These are phyloP conservation scores for Nakazawaea anatomiae DNA, from an alignment of 805 yeast genomes.

Conservation along the genomic window DNA sequence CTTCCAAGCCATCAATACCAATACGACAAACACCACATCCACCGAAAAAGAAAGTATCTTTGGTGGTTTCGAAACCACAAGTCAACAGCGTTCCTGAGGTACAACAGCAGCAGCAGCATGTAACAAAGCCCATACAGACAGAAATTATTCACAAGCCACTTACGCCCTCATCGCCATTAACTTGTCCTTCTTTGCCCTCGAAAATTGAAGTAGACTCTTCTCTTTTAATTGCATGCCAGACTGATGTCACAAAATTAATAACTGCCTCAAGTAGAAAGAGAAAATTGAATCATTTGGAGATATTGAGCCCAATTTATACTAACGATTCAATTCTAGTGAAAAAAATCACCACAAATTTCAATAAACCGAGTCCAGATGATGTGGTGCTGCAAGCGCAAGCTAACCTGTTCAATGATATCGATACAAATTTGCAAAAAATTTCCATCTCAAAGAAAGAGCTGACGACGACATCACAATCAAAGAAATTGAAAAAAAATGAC, in stretches of 20 bases:
- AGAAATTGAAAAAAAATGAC: constrained; percentile 23
- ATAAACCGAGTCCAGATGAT: constrained; percentile 82
- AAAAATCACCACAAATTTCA: constrained; percentile 48
- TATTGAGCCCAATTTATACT: constrained; percentile 25
- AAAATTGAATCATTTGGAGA: constrained; percentile 3
- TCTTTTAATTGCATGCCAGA: background rate
- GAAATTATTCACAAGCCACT: too few species aligned
- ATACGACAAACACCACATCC: background rate
- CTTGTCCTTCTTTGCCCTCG: background rate
- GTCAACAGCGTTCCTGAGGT: background rate
- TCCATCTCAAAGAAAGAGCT: background rate
- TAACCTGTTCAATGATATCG: constrained; percentile 19
- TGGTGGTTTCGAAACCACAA: background rate
- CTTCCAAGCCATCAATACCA: background rate
- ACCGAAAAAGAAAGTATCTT: background rate
- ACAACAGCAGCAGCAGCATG: too few species aligned
- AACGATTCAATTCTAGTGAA: constrained; percentile 30
- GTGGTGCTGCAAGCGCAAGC: constrained; percentile 53
- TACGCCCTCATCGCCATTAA: too few species aligned
- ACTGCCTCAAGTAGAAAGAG: constrained; percentile 5
- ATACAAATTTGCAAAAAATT: constrained; percentile 20
- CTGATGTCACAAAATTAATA: background rate
- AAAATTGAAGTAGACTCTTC: background rate
- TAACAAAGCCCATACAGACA: too few species aligned
- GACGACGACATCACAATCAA: background rate